These are phyloP conservation scores for Beauveria australis DNA, from an alignment of 2,329 filamentous ascomycete genomes.

Conservation along the genomic window DNA sequence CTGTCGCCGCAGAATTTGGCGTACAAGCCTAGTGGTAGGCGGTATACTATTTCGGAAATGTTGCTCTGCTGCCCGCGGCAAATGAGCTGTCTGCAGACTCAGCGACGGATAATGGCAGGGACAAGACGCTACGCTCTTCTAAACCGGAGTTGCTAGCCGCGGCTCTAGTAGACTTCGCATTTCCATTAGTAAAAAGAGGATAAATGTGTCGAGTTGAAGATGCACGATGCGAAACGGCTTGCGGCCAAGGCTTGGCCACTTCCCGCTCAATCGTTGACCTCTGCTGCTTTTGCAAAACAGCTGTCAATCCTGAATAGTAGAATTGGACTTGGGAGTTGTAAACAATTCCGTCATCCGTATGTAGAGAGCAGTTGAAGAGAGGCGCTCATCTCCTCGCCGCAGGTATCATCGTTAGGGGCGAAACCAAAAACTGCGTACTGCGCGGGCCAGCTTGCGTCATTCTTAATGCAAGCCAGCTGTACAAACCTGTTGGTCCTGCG, in stretches of 20 bases:
- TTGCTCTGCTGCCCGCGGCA: conserved; percentile 1
- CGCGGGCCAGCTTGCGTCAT: not conserved
- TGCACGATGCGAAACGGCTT: not conserved
- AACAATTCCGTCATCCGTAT: not conserved
- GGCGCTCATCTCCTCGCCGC: not conserved
- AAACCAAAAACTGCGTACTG: not conserved
- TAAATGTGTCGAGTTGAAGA: not conserved
- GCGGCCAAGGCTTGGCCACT: not conserved
- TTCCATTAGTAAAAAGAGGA: not conserved
- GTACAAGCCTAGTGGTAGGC: not conserved
- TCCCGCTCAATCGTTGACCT: not conserved
- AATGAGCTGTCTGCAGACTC: not conserved
- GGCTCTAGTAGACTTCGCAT: not conserved
- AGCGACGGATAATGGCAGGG: not conserved
- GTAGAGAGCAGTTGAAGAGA: not conserved
- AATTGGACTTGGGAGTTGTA: not conserved
- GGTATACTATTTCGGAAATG: not conserved
- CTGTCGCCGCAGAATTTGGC: conserved; percentile 1
- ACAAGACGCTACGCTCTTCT: not conserved
- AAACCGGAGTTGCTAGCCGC: not conserved
- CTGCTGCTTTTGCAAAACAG: not conserved
- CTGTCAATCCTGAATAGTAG: not conserved
- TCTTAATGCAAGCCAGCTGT: not conserved
- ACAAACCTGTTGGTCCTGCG: not conserved
- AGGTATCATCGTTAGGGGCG: not conserved